These are phyloP conservation scores for Saccharomycopsis vini DNA, from an alignment of 805 yeast genomes.

Conservation along the genomic window DNA sequence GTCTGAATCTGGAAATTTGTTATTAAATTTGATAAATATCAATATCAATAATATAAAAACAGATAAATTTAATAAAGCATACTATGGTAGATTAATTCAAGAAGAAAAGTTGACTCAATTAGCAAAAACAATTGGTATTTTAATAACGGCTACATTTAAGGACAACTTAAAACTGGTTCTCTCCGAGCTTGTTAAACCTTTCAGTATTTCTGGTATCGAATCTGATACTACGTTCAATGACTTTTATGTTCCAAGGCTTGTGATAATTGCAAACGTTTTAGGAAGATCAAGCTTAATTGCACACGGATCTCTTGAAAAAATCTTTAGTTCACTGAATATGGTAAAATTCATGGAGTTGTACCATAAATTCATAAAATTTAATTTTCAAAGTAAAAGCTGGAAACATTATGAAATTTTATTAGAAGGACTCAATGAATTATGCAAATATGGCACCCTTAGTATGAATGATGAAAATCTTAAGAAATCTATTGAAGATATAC, in stretches of 20 bases:
- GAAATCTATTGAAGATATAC: conserved; percentile 22
- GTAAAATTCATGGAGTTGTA: neutral
- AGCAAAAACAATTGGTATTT: conserved; percentile 25
- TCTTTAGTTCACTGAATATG: neutral
- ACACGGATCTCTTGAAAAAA: neutral
- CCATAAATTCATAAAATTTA: neutral
- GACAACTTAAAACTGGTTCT: neutral
- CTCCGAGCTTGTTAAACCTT: neutral
- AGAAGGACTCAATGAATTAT: conserved; percentile 10
- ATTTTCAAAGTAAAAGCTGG: conserved; percentile 12
- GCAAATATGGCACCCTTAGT: conserved; percentile 27
- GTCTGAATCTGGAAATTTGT: neutral
- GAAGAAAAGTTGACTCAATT: conserved; percentile 22
- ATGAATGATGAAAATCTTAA: conserved; percentile 2
- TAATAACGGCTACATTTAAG: conserved; percentile 10
- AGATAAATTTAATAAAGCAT: conserved; percentile 11
- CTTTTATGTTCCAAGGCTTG: conserved; percentile 8
- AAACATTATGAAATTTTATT: conserved; percentile 13
- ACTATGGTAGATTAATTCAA: conserved; percentile 20
- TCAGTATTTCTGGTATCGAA: neutral
- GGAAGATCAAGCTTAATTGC: conserved; percentile 7
- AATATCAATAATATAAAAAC: neutral
- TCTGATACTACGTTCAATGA: conserved; percentile 6
- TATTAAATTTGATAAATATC: conserved; percentile 4
- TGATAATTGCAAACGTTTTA: conserved; percentile 6